Evolutionary conservation across 495 filamentous ascomycete species (phyloP).

Genomic region (Astrothelium subdiscretum): DNA sequence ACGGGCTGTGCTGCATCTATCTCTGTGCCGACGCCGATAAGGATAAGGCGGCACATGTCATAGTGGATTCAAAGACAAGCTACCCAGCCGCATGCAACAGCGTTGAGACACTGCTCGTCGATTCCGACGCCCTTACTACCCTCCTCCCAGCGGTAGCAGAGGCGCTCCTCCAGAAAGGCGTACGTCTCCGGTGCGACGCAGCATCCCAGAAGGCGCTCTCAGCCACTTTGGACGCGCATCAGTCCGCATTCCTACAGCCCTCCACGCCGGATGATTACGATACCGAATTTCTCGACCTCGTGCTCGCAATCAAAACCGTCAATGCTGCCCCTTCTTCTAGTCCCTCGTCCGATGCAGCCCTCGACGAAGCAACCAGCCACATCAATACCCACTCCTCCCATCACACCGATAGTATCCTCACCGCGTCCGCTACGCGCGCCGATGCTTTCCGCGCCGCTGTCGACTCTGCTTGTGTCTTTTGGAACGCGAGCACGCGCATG

Average conservation of each 20-base stretch:
- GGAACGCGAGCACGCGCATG: conserved; percentile 91
- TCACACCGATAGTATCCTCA: conserved; percentile 89
- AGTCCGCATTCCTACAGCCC: conserved; percentile 44
- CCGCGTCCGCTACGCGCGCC: conserved; percentile 50
- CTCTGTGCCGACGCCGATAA: conserved; percentile 68
- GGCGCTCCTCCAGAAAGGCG: conserved; percentile 62
- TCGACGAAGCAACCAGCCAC: conserved; percentile 67
- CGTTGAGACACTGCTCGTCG: conserved; percentile 78
- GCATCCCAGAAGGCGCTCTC: conserved; percentile 49
- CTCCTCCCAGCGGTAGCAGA: conserved; percentile 60
- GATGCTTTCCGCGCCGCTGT: conserved; percentile 70
- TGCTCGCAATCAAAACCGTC: conserved; percentile 75
- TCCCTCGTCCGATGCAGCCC: conserved; percentile 20
- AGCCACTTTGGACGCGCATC: conserved; percentile 25
- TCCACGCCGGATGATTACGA: conserved; percentile 60
- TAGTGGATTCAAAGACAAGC: conserved; percentile 83
- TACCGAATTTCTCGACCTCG: conserved; percentile 83
- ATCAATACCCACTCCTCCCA: conserved; percentile 88
- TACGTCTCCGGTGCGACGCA: conserved; percentile 73
- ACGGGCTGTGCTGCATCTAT: conserved; percentile 87
- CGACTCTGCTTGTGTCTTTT: conserved; percentile 89
- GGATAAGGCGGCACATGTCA: conserved; percentile 58
- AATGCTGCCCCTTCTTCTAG: conserved; percentile 18
- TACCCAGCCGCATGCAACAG: conserved; percentile 97
- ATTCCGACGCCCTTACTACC: conserved; percentile 54